Conservation (phyloP, 169 alveolate genomes). For the Eimeria necatrix region DNA sequence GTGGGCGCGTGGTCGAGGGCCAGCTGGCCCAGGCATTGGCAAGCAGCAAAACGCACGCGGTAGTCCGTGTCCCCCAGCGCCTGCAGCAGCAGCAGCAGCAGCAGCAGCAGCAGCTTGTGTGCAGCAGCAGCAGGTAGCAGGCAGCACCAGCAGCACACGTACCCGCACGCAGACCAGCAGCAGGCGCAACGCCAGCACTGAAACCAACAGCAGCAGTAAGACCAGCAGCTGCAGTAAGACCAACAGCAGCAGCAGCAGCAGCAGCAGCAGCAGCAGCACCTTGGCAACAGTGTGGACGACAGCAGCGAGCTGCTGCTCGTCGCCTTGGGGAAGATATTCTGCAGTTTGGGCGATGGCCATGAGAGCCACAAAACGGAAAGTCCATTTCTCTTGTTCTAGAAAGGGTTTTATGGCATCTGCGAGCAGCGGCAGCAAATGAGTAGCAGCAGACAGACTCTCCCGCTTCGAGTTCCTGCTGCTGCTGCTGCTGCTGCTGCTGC, state of each 20-base stretch:
- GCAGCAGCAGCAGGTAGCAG: not conserved
- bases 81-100: not conserved
- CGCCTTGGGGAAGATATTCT: conserved; percentile 63
- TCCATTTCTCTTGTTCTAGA: conserved; percentile 45
- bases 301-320: conserved; percentile 69
- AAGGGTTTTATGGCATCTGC: not conserved
- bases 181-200: too few relatives aligned
- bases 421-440: conserved; percentile 1
- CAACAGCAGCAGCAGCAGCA: not conserved
- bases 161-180: too few relatives aligned
- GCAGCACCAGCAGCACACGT: too few relatives aligned
- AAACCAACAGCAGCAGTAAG: not conserved
- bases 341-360: conserved; percentile 75
- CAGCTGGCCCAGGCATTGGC: conserved; percentile 95
- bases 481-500: not conserved
- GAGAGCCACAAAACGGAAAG: conserved; percentile 62
- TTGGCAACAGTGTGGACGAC: conserved; percentile 8
- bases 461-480: not conserved
- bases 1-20: conserved; percentile 95
- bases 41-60: conserved; percentile 95
- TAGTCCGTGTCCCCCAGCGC: conserved; percentile 90
- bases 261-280: not conserved
- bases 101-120: not conserved
- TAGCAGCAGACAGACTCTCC: not conserved
- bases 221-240: not conserved